Evolutionary conservation across 2,329 filamentous ascomycete genomes (phyloP), one percentile per base, ranked within the genome.

Genomic region (Hypoxylon sp.): DNA sequence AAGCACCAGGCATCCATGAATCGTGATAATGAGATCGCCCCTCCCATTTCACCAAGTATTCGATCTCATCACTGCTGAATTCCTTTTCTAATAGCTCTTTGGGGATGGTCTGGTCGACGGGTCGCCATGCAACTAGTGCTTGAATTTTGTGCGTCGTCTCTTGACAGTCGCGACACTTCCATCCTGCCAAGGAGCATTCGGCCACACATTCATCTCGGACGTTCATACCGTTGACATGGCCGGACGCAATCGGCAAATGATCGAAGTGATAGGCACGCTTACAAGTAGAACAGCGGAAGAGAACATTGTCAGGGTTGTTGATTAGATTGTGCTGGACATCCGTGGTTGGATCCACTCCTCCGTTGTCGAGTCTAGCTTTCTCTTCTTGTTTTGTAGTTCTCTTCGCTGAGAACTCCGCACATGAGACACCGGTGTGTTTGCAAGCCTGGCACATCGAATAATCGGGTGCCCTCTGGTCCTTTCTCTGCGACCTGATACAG

Each of bases 11-110:
- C 86, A 93, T 92, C 96, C 97, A 99, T 6, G 84, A 85, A 58
- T 92, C 93, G 71, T 93, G 91, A 69, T 90, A 91, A 75, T 98
- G 97, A 0, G 95, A 97, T 62, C 88, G 85, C 0, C 85, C 84
- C 48, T 92, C 89, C 93, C 94, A 98, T 77, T 96, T 97, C 73
- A 99, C 82, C 2, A 99, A 86, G 75, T 98, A 99, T 73, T 98
- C 93, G 71, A 94, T 94, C n/a, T 92, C 85, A 60, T 93, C 91
- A 75, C 96, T 91, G 10, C 81, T 79, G n/a, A 93, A 81, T 58
- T 87, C 81, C 29, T 88, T 81, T 1, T 82, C 81, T 57, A 85
- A 82, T 1, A 86, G 87, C 3, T 83, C 76, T 13, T 81, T 79
- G 72, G 91, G 90, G 1, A 80, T 80, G 11, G 88, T 83, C 24